These are phyloP conservation scores for Pholiota conissans DNA, from an alignment of 768 basidiomycete species.

Conservation along the genomic window DNA sequence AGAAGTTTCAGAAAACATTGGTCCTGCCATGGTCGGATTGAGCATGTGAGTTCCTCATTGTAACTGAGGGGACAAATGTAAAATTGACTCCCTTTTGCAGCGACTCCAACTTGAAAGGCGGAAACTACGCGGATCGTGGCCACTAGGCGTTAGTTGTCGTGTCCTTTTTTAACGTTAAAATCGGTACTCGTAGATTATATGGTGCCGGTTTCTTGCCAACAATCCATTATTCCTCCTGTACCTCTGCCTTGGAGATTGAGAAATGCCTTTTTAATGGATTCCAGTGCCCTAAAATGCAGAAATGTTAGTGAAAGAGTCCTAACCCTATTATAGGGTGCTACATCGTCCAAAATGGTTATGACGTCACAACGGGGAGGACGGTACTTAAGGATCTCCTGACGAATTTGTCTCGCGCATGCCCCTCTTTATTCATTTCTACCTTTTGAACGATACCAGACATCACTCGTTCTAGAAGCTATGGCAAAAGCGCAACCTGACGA, in stretches of 20 bases:
- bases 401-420: too few relatives aligned
- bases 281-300: too few relatives aligned
- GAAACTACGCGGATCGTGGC: conserved; percentile 67
- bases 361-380: not conserved
- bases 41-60: conserved; percentile 63
- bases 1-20: conserved; percentile 84
- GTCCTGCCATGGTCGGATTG: conserved; percentile 91
- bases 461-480: not conserved
- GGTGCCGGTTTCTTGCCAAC: not conserved
- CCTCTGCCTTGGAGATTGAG: not conserved
- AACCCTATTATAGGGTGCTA: not conserved
- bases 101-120: conserved; percentile 67
- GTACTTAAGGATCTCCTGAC: too few relatives aligned
- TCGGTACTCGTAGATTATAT: too few relatives aligned
- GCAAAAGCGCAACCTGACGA: conserved; percentile 24
- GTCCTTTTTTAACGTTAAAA: too few relatives aligned
- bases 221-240: not conserved
- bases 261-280: not conserved
- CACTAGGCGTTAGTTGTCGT: conserved; percentile 12
- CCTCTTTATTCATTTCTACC: not conserved
- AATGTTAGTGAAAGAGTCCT: not conserved
- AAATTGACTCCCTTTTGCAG: conserved; percentile 32
- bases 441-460: not conserved
- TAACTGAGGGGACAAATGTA: conserved; percentile 1
- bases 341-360: not conserved